These are phyloP conservation scores for Pleurotus giganteus DNA, from an alignment of 768 basidiomycete genomes.

Conservation along the genomic window DNA sequence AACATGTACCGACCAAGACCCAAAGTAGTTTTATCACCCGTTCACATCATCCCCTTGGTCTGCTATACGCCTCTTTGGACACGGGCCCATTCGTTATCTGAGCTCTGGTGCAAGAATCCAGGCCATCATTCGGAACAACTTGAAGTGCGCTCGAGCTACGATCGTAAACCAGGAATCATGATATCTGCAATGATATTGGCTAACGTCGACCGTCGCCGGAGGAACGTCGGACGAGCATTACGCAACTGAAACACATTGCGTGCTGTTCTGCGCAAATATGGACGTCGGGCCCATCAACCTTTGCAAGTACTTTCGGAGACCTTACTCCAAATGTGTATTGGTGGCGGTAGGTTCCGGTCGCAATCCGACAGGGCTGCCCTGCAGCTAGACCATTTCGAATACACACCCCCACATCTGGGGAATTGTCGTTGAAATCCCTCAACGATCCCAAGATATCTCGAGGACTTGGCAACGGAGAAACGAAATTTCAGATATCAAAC, in stretches of 20 bases:
- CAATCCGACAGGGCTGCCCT: conserved; percentile 4
- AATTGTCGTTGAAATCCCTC: conserved; percentile 7
- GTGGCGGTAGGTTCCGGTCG: conserved; percentile 2
- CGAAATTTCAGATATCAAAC: conserved; percentile 2
- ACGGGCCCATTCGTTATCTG: no score
- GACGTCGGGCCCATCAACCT: neutral
- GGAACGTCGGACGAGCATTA: conserved; percentile 3
- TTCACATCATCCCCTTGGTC: no score
- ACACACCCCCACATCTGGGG: conserved; percentile 9
- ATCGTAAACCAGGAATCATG: neutral
- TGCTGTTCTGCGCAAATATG: neutral
- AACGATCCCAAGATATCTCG: neutral
- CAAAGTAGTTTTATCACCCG: no score
- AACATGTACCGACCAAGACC: no score
- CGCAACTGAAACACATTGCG: neutral
- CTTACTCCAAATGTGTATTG: neutral
- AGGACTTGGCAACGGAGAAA: conserved; percentile 11
- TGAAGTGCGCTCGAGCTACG: neutral
- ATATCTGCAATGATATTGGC: neutral
- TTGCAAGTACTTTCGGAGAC: neutral
- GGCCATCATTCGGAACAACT: neutral
- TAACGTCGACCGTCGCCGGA: neutral
- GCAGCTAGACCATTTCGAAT: conserved; percentile 4
- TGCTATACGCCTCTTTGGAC: no score
- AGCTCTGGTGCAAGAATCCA: no score